Evolutionary conservation across 305 asterid species (phyloP).

Genomic region (Fraxinus sp.): DNA sequence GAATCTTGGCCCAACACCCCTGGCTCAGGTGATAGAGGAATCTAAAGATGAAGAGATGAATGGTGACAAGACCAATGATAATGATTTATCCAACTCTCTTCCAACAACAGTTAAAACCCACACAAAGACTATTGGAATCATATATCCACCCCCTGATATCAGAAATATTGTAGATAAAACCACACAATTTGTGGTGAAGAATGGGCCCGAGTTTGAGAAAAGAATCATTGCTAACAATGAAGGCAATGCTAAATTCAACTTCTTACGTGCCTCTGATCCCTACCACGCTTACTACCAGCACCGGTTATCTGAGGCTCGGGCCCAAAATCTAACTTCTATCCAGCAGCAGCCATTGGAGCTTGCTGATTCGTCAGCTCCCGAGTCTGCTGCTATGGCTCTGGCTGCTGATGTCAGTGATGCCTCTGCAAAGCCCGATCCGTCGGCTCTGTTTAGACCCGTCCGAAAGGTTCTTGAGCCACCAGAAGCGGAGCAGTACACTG

Average conservation of each 20-base stretch:
- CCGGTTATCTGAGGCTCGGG: conserved; percentile 70
- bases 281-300: conserved; percentile 94
- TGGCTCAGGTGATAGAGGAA: conserved; percentile 52
- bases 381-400: conserved; percentile 38
- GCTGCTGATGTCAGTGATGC: conserved; percentile 44
- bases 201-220: conserved; percentile 87
- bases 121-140: conserved; percentile 76
- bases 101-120: conserved; percentile 77
- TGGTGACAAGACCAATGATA: conserved; percentile 34
- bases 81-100: conserved; percentile 31
- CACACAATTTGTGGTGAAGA: conserved; percentile 81
- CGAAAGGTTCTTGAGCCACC: conserved; percentile 87
- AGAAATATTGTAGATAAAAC: conserved; percentile 87
- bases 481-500: conserved; percentile 84
- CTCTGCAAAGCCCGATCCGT: conserved; percentile 57
- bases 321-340: conserved; percentile 57
- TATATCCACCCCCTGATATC: conserved; percentile 89
- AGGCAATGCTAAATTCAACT: conserved; percentile 82
- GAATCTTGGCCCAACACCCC: conserved; percentile 60
- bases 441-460: conserved; percentile 59
- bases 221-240: conserved; percentile 74
- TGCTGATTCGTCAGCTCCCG: conserved; percentile 43
- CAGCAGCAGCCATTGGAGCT: conserved; percentile 37
- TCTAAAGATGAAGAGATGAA: conserved; percentile 33
- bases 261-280: conserved; percentile 72